These are phyloP conservation scores for Suillus bovinus DNA, from an alignment of 768 basidiomycete species.

Conservation along the genomic window DNA sequence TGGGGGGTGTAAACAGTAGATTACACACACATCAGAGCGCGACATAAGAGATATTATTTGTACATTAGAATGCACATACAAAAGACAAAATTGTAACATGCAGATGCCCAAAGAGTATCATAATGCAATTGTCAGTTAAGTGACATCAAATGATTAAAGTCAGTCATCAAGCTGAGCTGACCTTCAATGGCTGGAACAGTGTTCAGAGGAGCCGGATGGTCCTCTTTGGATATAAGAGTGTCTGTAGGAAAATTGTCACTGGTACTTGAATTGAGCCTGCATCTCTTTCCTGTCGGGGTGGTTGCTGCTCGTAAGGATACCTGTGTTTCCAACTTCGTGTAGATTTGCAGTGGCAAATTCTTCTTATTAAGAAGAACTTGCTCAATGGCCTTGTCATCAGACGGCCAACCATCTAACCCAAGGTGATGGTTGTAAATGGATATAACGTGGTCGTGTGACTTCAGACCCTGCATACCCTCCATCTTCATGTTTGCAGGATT, in stretches of 20 bases:
- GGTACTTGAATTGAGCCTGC: background rate
- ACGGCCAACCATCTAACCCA: background rate
- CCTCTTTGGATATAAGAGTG: background rate
- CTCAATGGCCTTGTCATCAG: background rate
- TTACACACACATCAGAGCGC: background rate
- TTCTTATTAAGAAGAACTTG: background rate
- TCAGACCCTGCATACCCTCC: background rate
- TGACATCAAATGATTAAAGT: background rate
- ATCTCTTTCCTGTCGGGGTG: background rate
- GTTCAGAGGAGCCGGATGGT: background rate
- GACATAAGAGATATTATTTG: background rate
- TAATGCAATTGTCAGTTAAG: background rate
- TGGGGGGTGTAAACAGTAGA: background rate
- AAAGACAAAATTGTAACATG: background rate
- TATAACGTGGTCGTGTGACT: background rate
- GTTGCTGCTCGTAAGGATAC: background rate
- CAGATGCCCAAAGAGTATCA: background rate
- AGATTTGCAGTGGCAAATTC: background rate
- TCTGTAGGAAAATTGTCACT: background rate
- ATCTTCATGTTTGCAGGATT: background rate
- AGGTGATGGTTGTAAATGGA: background rate
- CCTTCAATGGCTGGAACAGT: background rate
- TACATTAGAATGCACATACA: background rate
- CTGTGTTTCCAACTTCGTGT: background rate
- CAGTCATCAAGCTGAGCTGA: background rate